phyloP scores from a whole-genome alignment of 306 rosid species.

The Fragaria nilgerrensis region DNA sequence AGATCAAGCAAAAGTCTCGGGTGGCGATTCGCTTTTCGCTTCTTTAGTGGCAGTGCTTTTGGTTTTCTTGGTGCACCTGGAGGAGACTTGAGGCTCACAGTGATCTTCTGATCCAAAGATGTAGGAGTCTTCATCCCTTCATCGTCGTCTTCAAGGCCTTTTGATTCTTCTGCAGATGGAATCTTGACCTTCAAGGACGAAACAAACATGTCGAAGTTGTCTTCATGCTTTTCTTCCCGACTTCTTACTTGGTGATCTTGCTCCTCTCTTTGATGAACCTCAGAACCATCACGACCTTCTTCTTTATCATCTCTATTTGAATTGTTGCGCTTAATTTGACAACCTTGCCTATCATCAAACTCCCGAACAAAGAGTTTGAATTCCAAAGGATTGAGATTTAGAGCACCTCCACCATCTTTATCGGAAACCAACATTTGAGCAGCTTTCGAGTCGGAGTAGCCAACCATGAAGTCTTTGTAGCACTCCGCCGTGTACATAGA shows the following conservation, averaged over 20 bases:
- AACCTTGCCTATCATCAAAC: not conserved
- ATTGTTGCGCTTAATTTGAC: not conserved
- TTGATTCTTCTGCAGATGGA: constrained; percentile 19
- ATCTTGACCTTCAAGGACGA: constrained; percentile 33
- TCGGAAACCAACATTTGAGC: constrained; percentile 38
- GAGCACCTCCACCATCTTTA: constrained; percentile 21
- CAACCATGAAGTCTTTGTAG: constrained; percentile 29
- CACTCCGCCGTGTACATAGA: not conserved
- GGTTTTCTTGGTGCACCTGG: constrained; percentile 69
- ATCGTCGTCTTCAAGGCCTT: not conserved
- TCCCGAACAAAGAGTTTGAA: constrained; percentile 28
- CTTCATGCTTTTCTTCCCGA: constrained; percentile 17
- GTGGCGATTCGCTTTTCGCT: constrained; percentile 33
- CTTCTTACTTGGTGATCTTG: constrained; percentile 7
- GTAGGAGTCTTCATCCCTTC: constrained; percentile 78
- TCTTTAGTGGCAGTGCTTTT: constrained; percentile 36
- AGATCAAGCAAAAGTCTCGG: constrained; percentile 33
- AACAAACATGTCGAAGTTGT: constrained; percentile 22
- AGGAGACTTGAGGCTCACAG: constrained; percentile 42
- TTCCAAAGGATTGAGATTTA: constrained; percentile 24
- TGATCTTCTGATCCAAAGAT: constrained; percentile 43
- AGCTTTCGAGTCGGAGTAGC: constrained; percentile 6
- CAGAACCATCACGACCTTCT: not conserved
- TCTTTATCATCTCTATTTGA: not conserved
- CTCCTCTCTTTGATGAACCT: not conserved